phyloP scores from a whole-genome alignment of 441 rosid genomes.

The Geranium incanum region DNA sequence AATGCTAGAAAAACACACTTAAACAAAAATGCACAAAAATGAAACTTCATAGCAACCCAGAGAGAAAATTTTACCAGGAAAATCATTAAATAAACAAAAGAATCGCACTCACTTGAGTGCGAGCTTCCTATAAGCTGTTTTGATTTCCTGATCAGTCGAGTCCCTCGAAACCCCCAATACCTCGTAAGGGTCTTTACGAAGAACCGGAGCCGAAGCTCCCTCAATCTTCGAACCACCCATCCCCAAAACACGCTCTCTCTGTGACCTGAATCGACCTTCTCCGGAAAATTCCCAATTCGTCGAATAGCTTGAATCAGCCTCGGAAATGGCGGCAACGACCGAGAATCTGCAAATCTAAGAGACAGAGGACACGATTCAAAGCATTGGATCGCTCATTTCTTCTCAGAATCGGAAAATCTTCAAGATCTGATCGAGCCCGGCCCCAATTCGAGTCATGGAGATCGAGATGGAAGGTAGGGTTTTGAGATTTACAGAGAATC shows the following conservation, averaged over 20 bases:
- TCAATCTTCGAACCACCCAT: conserved; percentile 43
- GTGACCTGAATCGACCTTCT: not conserved
- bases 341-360: not conserved
- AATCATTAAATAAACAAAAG: too few species aligned
- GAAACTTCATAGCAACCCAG: not conserved
- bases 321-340: not conserved
- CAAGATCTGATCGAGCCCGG: not conserved
- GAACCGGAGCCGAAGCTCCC: conserved; percentile 54
- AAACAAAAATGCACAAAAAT: too few species aligned
- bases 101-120: conserved; percentile 68
- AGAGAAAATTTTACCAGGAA: not conserved
- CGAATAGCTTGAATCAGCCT: not conserved
- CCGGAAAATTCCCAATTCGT: not conserved
- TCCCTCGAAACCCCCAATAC: conserved; percentile 72
- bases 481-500: conserved; percentile 18
- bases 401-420: not conserved
- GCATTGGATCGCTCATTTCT: conserved; percentile 27
- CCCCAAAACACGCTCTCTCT: not conserved
- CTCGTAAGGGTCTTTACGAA: conserved; percentile 84
- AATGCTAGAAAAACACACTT: too few species aligned
- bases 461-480: conserved; percentile 8
- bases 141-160: conserved; percentile 86
- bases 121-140: conserved; percentile 82
- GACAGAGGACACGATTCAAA: conserved; percentile 20
- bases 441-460: not conserved